Evolutionary conservation across 2,329 filamentous ascomycete species (phyloP).

Genomic region (Sphaceloma murrayae): DNA sequence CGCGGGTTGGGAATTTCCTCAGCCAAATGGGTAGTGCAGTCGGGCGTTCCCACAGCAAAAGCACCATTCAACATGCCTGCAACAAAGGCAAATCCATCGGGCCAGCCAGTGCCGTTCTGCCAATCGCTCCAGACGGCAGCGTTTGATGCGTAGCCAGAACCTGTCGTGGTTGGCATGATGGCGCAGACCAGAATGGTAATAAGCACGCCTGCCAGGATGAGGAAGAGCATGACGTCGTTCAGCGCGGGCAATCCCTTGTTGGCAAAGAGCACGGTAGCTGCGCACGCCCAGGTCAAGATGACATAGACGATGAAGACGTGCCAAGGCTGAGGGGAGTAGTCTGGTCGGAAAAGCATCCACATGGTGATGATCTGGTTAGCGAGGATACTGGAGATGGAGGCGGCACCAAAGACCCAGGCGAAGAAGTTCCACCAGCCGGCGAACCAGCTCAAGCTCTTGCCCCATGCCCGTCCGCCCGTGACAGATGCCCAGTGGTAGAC

Average conservation of each 20-base stretch:
- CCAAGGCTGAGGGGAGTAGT: slow-evolving; percentile 39
- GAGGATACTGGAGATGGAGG: slow-evolving; percentile 36
- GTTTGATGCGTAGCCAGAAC: slow-evolving; percentile 33
- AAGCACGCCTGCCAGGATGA: slow-evolving; percentile 45
- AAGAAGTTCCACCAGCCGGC: slow-evolving; percentile 46
- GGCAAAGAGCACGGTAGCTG: slow-evolving; percentile 42
- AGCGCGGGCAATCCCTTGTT: slow-evolving; percentile 46
- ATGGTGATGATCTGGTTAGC: slow-evolving; percentile 40
- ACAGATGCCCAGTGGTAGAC: slow-evolving; percentile 48
- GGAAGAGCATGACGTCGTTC: slow-evolving; percentile 46
- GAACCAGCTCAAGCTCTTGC: slow-evolving; percentile 40
- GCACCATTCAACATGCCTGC: slow-evolving; percentile 57
- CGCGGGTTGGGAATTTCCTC: slow-evolving; percentile 51
- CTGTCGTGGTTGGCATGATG: slow-evolving; percentile 43
- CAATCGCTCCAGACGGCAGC: slow-evolving; percentile 36
- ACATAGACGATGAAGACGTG: slow-evolving; percentile 44
- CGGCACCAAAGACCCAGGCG: slow-evolving; percentile 41
- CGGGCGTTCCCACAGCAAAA: slow-evolving; percentile 54
- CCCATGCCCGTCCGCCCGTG: slow-evolving; percentile 39
- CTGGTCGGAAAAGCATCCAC: slow-evolving; percentile 41
- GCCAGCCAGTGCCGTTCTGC: slow-evolving; percentile 35
- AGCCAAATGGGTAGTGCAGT: slow-evolving; percentile 53
- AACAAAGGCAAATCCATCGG: slow-evolving; percentile 51
- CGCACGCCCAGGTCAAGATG: slow-evolving; percentile 39
- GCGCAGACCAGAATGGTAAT: slow-evolving; percentile 48